These are phyloP conservation scores for Phyllosticta citrichinensis DNA, from an alignment of 2,329 filamentous ascomycete species.

Conservation along the genomic window DNA sequence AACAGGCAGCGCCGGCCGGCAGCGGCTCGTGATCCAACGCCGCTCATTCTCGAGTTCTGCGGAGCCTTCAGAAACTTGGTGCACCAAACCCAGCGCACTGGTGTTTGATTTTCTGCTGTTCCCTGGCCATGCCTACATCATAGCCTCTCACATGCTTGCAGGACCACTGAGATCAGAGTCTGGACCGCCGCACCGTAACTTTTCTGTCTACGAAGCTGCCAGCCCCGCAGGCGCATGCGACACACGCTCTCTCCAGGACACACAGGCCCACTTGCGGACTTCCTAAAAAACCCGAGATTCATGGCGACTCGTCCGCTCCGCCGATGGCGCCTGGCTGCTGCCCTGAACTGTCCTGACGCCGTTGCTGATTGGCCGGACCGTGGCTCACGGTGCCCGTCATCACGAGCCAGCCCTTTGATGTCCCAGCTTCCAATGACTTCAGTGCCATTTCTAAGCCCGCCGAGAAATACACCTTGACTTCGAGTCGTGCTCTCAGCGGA, in stretches of 20 bases:
- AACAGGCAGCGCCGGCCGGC: background rate
- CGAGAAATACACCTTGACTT: background rate
- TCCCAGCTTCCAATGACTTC: conserved; percentile 5
- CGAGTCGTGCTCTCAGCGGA: conserved; percentile 6
- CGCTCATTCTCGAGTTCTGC: conserved; percentile 5
- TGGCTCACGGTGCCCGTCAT: background rate
- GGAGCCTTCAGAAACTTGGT: background rate
- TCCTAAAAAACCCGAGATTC: conserved; percentile 6
- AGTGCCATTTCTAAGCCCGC: conserved; percentile 1
- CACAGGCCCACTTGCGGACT: conserved; percentile 7
- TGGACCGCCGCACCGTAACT: background rate
- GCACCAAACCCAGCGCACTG: background rate
- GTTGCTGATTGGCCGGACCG: background rate
- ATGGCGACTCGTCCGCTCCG: background rate
- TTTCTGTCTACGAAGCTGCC: background rate
- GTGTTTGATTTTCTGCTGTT: background rate
- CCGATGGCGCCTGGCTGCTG: background rate
- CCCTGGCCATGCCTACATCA: background rate
- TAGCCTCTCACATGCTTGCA: conserved; percentile 6
- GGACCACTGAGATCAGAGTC: background rate
- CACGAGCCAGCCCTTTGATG: background rate
- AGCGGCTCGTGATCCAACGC: conserved; percentile 2
- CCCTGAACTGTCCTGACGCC: background rate
- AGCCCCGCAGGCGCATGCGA: conserved; percentile 3
- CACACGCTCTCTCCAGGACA: conserved; percentile 4